Conservation (phyloP, 2,329 filamentous ascomycete genomes). For the Xylaria polymorpha region DNA sequence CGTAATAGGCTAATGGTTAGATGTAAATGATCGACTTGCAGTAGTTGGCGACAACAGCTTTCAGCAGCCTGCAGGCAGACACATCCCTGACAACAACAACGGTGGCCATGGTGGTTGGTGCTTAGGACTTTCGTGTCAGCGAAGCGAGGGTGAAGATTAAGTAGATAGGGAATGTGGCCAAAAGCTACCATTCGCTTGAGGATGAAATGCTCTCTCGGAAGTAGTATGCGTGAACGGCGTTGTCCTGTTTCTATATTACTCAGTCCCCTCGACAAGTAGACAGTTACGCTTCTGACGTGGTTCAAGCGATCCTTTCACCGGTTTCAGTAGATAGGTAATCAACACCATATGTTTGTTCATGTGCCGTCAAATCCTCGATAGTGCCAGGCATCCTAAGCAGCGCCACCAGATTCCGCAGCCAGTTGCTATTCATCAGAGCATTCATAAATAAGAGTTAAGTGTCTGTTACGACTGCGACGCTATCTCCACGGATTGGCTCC, state of each 20-base stretch:
- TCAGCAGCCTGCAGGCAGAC: constrained; percentile 52
- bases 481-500: background rate
- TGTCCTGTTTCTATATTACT: background rate
- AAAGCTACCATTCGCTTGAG: background rate
- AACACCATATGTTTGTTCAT: background rate
- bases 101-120: background rate
- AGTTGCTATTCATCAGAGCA: background rate
- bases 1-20: constrained; percentile 52
- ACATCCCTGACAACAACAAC: constrained; percentile 31
- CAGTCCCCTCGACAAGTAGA: background rate
- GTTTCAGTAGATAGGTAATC: background rate
- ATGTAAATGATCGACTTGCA: constrained; percentile 50
- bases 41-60: constrained; percentile 52
- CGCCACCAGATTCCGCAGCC: background rate
- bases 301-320: background rate
- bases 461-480: background rate
- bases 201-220: background rate
- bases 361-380: background rate
- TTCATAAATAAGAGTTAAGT: background rate
- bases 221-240: background rate
- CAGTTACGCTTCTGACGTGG: background rate
- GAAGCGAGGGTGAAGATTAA: background rate
- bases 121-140: constrained; percentile 9
- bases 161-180: too few relatives aligned
- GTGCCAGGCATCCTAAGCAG: background rate